phyloP scores from a whole-genome alignment of 2,329 filamentous ascomycete genomes.

The Albophoma yamanashiensis region DNA sequence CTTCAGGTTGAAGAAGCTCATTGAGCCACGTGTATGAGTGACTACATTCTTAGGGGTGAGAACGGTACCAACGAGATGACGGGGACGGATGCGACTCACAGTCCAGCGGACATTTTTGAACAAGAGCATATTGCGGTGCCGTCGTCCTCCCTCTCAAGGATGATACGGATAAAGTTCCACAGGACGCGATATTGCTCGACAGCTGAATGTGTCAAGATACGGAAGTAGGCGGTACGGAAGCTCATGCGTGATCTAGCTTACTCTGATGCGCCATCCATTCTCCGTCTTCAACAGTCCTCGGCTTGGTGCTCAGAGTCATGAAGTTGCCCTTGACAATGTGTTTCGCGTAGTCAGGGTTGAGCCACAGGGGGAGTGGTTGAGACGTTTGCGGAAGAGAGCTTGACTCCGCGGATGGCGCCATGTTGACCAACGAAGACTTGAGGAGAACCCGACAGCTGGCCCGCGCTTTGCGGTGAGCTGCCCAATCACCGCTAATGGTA shows the following conservation, averaged over 20 bases:
- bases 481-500: background rate
- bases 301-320: background rate
- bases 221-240: background rate
- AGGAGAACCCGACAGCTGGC: background rate
- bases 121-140: background rate
- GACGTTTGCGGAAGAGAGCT: background rate
- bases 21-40: background rate
- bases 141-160: background rate
- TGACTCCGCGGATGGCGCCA: background rate
- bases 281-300: background rate
- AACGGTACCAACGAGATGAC: background rate
- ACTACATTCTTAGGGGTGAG: constrained; percentile 11
- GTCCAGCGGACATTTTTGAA: background rate
- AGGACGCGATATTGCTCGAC: background rate
- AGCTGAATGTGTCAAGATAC: background rate
- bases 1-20: constrained; percentile 56
- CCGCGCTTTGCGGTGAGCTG: background rate
- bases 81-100: background rate
- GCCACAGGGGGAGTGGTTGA: background rate
- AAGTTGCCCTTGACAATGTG: background rate
- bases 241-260: background rate
- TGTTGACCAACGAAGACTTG: background rate
- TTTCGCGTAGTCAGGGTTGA: background rate
- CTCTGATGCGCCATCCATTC: background rate
- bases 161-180: background rate